These are phyloP conservation scores for Populus tomentosa DNA, from an alignment of 441 rosid genomes.

Conservation along the genomic window DNA sequence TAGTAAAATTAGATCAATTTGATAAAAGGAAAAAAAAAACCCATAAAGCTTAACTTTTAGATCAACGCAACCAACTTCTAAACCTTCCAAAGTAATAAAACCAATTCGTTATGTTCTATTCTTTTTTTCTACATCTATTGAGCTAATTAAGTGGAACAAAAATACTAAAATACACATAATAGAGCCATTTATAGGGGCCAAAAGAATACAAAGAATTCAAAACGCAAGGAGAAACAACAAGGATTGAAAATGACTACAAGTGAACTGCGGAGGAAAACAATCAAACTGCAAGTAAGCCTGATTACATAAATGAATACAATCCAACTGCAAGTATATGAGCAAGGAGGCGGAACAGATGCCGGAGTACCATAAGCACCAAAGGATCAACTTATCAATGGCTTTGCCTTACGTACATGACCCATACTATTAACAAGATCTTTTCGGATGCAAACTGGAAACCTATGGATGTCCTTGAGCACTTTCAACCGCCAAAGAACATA, in stretches of 20 bases:
- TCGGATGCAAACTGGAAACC: slow-evolving; percentile 85
- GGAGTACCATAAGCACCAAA: background rate
- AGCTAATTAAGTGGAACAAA: background rate
- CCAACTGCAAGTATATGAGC: background rate
- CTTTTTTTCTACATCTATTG: background rate
- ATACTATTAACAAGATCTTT: slow-evolving; percentile 92
- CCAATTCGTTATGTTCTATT: background rate
- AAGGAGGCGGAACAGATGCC: background rate
- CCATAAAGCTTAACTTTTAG: background rate
- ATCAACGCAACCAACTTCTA: no score
- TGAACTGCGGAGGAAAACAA: background rate
- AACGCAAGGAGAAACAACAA: background rate
- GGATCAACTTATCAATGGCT: slow-evolving; percentile 47
- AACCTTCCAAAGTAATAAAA: no score
- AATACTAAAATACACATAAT: background rate
- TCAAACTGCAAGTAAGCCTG: background rate
- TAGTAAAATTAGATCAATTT: background rate
- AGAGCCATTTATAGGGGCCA: background rate
- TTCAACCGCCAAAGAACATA: slow-evolving; percentile 85
- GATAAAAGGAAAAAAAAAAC: background rate
- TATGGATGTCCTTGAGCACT: slow-evolving; percentile 62
- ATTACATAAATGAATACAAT: no score
- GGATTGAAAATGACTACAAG: background rate
- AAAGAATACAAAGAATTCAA: background rate
- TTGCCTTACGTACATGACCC: slow-evolving; percentile 88